Percentiles rank a stretch among this genome's conserved stretches.
Evolutionary conservation across 139 green algal species (phyloP).

Genomic region (Diplosphaera chodatii): DNA sequence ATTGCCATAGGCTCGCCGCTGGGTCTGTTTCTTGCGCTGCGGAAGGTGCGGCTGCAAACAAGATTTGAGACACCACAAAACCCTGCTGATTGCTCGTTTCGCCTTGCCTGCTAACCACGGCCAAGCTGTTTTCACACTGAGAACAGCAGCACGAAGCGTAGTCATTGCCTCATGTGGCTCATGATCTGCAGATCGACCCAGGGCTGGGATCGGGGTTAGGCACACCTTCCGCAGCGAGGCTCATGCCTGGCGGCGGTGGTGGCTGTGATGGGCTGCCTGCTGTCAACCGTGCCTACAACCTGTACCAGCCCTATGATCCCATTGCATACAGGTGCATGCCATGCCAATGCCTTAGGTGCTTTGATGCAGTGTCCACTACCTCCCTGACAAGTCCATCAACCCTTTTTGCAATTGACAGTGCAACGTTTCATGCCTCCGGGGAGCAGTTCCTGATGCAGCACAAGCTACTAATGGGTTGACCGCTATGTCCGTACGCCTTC

Average conservation of each 20-base stretch:
- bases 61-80: too few relatives aligned
- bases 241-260: conserved; percentile 11
- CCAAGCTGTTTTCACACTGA: too few relatives aligned
- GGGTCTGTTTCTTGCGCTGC: conserved; percentile 62
- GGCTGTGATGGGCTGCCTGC: conserved; percentile 45
- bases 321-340: conserved; percentile 40
- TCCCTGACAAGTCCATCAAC: too few relatives aligned
- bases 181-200: conserved; percentile 8
- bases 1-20: conserved; percentile 62
- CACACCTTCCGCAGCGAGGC: conserved; percentile 10
- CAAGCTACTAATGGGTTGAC: too few relatives aligned
- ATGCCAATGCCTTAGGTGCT: not conserved
- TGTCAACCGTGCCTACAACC: conserved; percentile 49
- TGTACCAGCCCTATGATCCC: conserved; percentile 72
- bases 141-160: too few relatives aligned
- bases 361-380: too few relatives aligned
- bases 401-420: too few relatives aligned
- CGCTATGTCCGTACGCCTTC: not conserved
- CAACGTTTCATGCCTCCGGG: too few relatives aligned
- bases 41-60: conserved; percentile 24
- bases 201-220: conserved; percentile 27
- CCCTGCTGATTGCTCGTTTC: too few relatives aligned
- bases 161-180: too few relatives aligned
- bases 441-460: too few relatives aligned
- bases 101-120: too few relatives aligned